Evolutionary conservation across 1,284 basidiomycete species (phyloP).

Genomic region (Malassezia brasiliensis): DNA sequence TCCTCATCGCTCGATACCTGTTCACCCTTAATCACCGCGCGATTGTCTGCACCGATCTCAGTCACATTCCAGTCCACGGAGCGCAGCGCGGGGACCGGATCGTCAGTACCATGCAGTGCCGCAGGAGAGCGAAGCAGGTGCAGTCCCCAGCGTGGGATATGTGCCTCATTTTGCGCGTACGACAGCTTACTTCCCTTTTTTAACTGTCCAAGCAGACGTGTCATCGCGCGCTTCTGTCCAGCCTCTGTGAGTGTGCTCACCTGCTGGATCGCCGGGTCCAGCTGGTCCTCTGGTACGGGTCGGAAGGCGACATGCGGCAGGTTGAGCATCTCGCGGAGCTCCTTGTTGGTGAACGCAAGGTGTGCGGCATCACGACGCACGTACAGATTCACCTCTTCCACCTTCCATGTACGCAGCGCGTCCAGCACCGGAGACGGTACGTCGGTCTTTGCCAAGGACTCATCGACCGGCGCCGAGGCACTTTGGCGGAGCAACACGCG

Average conservation of each 20-base stretch:
- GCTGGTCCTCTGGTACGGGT: constrained; percentile 44
- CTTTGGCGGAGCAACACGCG: constrained; percentile 65
- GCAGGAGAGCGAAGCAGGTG: constrained; percentile 36
- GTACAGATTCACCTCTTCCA: constrained; percentile 71
- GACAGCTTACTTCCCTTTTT: constrained; percentile 57
- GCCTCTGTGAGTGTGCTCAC: constrained; percentile 26
- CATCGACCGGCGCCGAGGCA: constrained; percentile 46
- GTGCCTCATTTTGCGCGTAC: neutral
- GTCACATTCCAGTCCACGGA: constrained; percentile 34
- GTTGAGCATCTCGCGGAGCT: constrained; percentile 78
- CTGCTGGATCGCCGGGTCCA: constrained; percentile 42
- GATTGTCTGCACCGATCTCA: constrained; percentile 8
- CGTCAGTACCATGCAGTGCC: constrained; percentile 18
- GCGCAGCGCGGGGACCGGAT: constrained; percentile 8
- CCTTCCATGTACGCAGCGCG: constrained; percentile 57
- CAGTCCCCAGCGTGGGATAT: constrained; percentile 31
- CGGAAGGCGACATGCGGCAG: constrained; percentile 64
- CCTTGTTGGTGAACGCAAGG: constrained; percentile 87
- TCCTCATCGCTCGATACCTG: constrained; percentile 58
- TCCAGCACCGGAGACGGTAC: constrained; percentile 68
- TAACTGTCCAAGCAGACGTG: constrained; percentile 57
- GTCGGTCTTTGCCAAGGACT: constrained; percentile 64
- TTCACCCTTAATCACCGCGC: constrained; percentile 53
- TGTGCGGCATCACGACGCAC: constrained; percentile 79
- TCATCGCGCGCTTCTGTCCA: constrained; percentile 48